Evolutionary conservation across 2,329 filamentous ascomycete species (phyloP).

Genomic region (Chaetothyriales sp.): DNA sequence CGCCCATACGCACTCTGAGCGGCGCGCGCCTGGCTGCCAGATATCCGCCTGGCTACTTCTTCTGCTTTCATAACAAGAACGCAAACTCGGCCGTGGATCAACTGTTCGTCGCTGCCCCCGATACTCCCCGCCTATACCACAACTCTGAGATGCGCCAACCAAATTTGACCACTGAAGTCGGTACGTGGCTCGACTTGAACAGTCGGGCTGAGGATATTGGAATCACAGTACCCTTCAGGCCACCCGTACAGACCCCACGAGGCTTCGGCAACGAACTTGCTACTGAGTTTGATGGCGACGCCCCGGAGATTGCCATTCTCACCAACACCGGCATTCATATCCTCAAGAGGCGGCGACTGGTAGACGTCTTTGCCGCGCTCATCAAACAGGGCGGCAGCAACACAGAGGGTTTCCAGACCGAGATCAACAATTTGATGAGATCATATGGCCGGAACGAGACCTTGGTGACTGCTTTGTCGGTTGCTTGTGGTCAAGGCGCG

Average conservation of each 20-base stretch:
- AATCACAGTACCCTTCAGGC: slow-evolving; percentile 56
- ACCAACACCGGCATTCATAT: slow-evolving; percentile 85
- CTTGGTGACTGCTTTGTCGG: slow-evolving; percentile 76
- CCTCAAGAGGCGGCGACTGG: slow-evolving; percentile 65
- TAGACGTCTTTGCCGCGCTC: slow-evolving; percentile 79
- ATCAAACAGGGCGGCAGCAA: slow-evolving; percentile 53
- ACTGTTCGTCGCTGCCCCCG: slow-evolving; percentile 74
- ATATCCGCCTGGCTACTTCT: slow-evolving; percentile 79
- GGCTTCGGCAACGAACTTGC: slow-evolving; percentile 93
- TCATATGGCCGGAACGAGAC: slow-evolving; percentile 81
- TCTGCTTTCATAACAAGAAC: slow-evolving; percentile 62
- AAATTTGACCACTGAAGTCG: slow-evolving; percentile 60
- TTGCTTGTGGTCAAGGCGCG: slow-evolving; percentile 83
- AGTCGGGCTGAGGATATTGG: slow-evolving; percentile 66
- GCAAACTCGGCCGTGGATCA: slow-evolving; percentile 44
- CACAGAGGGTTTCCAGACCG: slow-evolving; percentile 64
- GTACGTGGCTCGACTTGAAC: slow-evolving; percentile 61
- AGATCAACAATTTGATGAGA: slow-evolving; percentile 69
- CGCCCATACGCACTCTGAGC: slow-evolving; percentile 31
- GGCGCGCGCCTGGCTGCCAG: slow-evolving; percentile 30
- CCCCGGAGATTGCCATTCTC: slow-evolving; percentile 74
- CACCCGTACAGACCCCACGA: slow-evolving; percentile 49
- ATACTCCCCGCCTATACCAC: slow-evolving; percentile 66
- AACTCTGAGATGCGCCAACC: slow-evolving; percentile 36
- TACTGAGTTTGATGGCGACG: slow-evolving; percentile 77